These are phyloP conservation scores for Tylopilus rubrobrunneus DNA, from an alignment of 768 basidiomycete species.

Conservation along the genomic window DNA sequence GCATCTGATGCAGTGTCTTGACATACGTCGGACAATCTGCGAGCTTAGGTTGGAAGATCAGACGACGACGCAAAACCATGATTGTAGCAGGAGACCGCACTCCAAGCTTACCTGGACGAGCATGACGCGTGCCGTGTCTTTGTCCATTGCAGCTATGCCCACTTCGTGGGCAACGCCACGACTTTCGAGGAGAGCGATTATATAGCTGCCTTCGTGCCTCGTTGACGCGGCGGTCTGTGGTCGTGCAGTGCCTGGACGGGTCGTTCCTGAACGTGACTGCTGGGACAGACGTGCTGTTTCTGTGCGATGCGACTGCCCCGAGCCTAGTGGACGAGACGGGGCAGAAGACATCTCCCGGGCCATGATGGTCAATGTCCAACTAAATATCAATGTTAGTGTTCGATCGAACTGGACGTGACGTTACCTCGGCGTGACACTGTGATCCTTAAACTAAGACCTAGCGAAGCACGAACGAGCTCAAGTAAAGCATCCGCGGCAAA, in stretches of 20 bases:
- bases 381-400: too few relatives aligned
- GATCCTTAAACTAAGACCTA: too few relatives aligned
- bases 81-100: not conserved
- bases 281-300: slow-evolving; percentile 42
- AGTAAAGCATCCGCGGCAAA: not conserved
- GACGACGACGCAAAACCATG: not conserved
- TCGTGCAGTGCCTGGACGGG: slow-evolving; percentile 38
- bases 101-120: slow-evolving; percentile 64
- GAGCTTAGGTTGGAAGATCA: slow-evolving; percentile 41
- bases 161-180: slow-evolving; percentile 78
- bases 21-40: slow-evolving; percentile 87
- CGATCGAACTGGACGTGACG: too few relatives aligned
- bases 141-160: slow-evolving; percentile 83
- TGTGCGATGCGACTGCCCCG: slow-evolving; percentile 14
- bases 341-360: slow-evolving; percentile 9
- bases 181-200: slow-evolving; percentile 72
- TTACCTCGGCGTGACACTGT: not conserved
- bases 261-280: slow-evolving; percentile 51
- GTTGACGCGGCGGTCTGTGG: slow-evolving; percentile 64
- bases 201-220: slow-evolving; percentile 55
- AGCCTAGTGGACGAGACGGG: slow-evolving; percentile 9
- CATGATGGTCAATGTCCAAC: not conserved
- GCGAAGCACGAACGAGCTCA: not conserved
- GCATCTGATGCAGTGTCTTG: slow-evolving; percentile 84
- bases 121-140: slow-evolving; percentile 68